Percentiles rank a stretch among this genome's conserved stretches.
phyloP scores from a whole-genome alignment of 352 stramenopile genomes.

The Globisporangium lucens region DNA sequence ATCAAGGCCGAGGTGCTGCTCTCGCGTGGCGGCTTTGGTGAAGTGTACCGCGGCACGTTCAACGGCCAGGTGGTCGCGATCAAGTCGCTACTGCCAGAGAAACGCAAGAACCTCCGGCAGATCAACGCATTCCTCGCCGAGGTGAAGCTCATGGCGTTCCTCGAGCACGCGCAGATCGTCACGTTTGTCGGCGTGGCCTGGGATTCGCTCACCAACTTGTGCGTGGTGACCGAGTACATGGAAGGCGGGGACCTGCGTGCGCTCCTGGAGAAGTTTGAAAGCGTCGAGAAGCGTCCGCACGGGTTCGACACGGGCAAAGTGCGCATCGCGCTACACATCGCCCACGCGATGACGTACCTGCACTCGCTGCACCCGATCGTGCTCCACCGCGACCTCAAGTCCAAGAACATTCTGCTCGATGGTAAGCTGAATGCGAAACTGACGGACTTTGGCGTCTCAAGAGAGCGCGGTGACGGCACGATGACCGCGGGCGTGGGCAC shows the following conservation, averaged over 20 bases:
- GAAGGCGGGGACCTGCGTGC: constrained; percentile 38
- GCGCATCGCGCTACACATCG: constrained; percentile 43
- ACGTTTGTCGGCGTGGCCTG: constrained; percentile 43
- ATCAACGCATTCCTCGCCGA: constrained; percentile 44
- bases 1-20: constrained; percentile 21
- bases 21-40: constrained; percentile 39
- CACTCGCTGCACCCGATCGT: constrained; percentile 45
- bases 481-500: constrained; percentile 38
- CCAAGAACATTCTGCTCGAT: constrained; percentile 48
- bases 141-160: constrained; percentile 41
- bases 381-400: constrained; percentile 36
- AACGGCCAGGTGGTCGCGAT: constrained; percentile 37
- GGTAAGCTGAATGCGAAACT: constrained; percentile 30
- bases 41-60: constrained; percentile 44
- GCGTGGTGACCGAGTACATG: constrained; percentile 39
- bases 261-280: constrained; percentile 28
- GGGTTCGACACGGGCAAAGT: constrained; percentile 54
- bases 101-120: constrained; percentile 26
- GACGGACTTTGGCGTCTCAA: constrained; percentile 46
- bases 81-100: constrained; percentile 40
- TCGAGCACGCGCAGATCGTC: constrained; percentile 43
- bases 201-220: constrained; percentile 35
- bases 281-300: constrained; percentile 20
- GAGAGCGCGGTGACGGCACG: constrained; percentile 26
- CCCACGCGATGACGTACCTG: constrained; percentile 40